Base-by-base conservation (phyloP, 176 grass and related monocot genomes). In the Eremochloa ophiuroides region DNA sequence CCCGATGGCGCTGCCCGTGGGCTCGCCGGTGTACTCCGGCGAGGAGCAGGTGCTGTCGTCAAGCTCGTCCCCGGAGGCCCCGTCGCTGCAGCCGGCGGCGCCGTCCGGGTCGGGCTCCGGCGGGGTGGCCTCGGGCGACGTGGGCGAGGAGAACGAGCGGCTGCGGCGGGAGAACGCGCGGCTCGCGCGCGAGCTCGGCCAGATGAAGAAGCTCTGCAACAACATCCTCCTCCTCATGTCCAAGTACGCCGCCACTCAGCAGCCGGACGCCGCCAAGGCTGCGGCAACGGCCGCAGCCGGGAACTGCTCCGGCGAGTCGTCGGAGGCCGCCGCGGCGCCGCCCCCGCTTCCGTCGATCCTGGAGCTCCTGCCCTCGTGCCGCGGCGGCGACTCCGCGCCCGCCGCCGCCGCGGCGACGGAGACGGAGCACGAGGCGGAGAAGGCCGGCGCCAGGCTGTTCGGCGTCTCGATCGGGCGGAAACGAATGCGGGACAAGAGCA, bases 121-220 rank as follows among this genome's bases (percentile, higher is more conserved):
- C 66, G 50, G 58, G 25, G 39, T 47, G 7, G 47, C 61, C 11
- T 75, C 76, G 20, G 85, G 80, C 35, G 86, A 89, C 35, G 63
- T 82, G 34, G 76, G 86, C 16, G 94, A 89, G 11, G 94, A 93
- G 68, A 97, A 97, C 81, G 88, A 87, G 1, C 79, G 88, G 29
- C 86, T 97, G 33, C 62, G 81, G 8, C 84, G 62, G 40, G 94
- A 97, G 88, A 97, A 97, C 86, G 20, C 74, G 22, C 84, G 88
- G 3, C 88, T 97, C 10, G 81, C 81, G 15, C 88, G 94, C 4
- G 94, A 97, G 80, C 83, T 97, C 63, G 81, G 40, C 0, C 86
- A 93, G 88, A 93, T 97, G 91, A 91, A 89, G 88, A 91, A 89
- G 82, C 91, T 97, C 81, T 97, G 94, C 85, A 85, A 89, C 69